Conservation (phyloP, 371 early-diverging fungal species). For the Lichtheimia corymbifera region DNA sequence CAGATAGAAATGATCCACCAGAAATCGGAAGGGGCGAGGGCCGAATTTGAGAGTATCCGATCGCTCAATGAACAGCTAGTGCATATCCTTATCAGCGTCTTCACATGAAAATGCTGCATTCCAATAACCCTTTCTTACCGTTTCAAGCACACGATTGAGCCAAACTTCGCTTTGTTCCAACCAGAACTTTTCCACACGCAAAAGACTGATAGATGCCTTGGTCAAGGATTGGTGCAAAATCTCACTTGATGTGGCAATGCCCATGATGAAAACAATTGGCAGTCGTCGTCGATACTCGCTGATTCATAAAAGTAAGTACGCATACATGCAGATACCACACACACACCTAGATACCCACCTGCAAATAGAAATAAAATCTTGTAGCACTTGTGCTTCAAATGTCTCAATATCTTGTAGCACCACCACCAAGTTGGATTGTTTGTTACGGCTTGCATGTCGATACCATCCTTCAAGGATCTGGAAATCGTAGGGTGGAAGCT, state of each 20-base stretch:
- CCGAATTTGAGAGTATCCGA: conserved; percentile 64
- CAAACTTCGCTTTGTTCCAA: conserved; percentile 76
- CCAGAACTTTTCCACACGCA: conserved; percentile 79
- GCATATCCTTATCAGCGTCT: no score
- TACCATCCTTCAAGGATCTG: conserved; percentile 70
- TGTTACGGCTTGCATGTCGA: conserved; percentile 22
- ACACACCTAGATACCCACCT: conserved; percentile 58
- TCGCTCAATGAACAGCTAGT: conserved; percentile 59
- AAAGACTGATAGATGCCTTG: conserved; percentile 64
- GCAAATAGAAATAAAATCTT: conserved; percentile 76
- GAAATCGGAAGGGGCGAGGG: conserved; percentile 66
- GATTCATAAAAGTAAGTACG: not conserved
- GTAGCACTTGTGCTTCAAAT: conserved; percentile 71
- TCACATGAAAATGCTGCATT: not conserved
- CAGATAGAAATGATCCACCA: conserved; percentile 78
- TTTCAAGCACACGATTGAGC: conserved; percentile 74
- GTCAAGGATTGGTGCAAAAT: conserved; percentile 78
- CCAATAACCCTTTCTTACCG: conserved; percentile 28
- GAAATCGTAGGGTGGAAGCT: conserved; percentile 61
- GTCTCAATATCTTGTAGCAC: conserved; percentile 88
- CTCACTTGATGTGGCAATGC: conserved; percentile 85
- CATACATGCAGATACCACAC: not conserved
- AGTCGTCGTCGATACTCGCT: conserved; percentile 69
- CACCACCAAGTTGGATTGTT: conserved; percentile 60
- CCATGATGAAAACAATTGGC: conserved; percentile 83